Evolutionary conservation across 1,284 basidiomycete genomes (phyloP), one percentile per base, ranked within the genome.

Genomic region (Trametes sp.): DNA sequence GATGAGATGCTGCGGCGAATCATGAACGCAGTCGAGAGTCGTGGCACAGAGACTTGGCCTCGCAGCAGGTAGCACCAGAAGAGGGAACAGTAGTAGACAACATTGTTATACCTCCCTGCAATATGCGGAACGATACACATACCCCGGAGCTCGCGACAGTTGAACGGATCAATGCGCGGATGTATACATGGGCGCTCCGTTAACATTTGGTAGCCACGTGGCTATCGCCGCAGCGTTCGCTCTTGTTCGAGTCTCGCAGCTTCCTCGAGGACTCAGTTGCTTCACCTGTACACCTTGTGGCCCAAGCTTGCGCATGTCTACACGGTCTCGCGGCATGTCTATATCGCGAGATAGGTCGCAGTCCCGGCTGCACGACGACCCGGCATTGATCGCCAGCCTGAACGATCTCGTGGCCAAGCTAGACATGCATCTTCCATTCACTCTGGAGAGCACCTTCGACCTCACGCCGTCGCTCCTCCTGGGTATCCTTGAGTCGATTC

Each of bases 401-500:
- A 85, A 85, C 65, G 67, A 68, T 8, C 84, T 92, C 53, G 79
- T 92, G 36, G 64, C 63, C 4, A 75, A 78, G 0, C 77, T 92
- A 49, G 69, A 75, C 29, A 79, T 90, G 33, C 84, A 86, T 1
- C 80, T 90, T 46, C 71, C 72, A 16, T 67, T 67, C 23, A 35
- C 56, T 23, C 72, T 91, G 14, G 77, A 84, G 45, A 81, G 84
- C n/a, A 87, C 87, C 11, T 75, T 78, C n/a, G 87, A 91, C 68
- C 80, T 92, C n/a, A 89, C 87, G 0, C 89, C 90, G 0, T 85
- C 86, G 1, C 80, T 92, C 13, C 82, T 92, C 42, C 81, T 92
- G 44, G 83, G 83, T 41, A 82, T 90, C 63, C 80, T 92, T 21
- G 87, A 90, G 66, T 84, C 81, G 11, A 77, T 91, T 57, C 79